These are phyloP conservation scores for Fraxinus quadrangulata DNA, from an alignment of 257 asterid species.

Conservation along the genomic window DNA sequence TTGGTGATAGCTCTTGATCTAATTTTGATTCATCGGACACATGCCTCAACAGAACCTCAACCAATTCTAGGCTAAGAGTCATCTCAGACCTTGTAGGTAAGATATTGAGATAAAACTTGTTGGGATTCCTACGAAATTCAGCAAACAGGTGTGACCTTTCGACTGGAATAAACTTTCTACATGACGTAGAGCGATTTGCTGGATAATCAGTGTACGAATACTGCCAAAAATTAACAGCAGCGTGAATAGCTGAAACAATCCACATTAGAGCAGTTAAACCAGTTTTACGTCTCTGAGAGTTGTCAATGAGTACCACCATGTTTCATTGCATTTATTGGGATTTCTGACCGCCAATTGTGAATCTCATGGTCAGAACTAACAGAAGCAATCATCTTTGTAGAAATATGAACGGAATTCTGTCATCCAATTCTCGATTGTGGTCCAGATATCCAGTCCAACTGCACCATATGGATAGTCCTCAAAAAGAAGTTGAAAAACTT, in stretches of 20 bases:
- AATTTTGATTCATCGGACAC: constrained; percentile 30
- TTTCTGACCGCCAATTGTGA: constrained; percentile 55
- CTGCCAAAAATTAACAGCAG: constrained; percentile 46
- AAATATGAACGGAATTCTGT: constrained; percentile 35
- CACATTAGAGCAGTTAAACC: constrained; percentile 49
- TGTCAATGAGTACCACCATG: constrained; percentile 50
- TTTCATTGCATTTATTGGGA: constrained; percentile 37
- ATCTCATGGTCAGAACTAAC: constrained; percentile 43
- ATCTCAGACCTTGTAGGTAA: constrained; percentile 44
- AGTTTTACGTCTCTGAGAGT: constrained; percentile 37
- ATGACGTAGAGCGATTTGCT: constrained; percentile 39
- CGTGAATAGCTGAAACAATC: constrained; percentile 45
- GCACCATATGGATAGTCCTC: constrained; percentile 54
- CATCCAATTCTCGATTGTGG: constrained; percentile 50
- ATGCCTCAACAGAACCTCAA: constrained; percentile 39
- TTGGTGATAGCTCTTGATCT: constrained; percentile 36
- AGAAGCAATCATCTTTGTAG: constrained; percentile 38
- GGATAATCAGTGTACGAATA: constrained; percentile 49
- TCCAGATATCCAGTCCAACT: constrained; percentile 58
- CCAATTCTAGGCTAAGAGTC: constrained; percentile 39
- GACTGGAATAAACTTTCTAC: constrained; percentile 38
- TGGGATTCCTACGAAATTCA: constrained; percentile 42
- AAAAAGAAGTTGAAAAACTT: constrained; percentile 44
- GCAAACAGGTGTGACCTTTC: constrained; percentile 54
- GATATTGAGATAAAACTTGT: constrained; percentile 41